Conservation (phyloP, 1,284 basidiomycete genomes). For the Caloboletus inedulis region DNA sequence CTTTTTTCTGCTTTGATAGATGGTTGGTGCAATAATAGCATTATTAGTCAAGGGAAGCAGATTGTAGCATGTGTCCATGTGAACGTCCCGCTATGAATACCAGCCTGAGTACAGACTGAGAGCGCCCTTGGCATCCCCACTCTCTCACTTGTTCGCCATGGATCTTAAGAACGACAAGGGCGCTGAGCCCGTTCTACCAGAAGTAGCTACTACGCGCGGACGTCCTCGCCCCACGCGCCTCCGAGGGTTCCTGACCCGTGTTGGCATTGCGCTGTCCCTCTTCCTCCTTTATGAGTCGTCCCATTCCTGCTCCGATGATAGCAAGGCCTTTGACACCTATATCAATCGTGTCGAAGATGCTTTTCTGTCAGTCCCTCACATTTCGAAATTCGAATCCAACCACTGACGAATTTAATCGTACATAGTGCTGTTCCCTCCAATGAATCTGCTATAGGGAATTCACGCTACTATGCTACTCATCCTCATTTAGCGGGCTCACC, state of each 20-base stretch:
- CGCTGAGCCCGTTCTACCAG: slow-evolving; percentile 9
- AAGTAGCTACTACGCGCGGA: background rate
- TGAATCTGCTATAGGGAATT: slow-evolving; percentile 36
- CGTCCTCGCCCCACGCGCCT: slow-evolving; percentile 1
- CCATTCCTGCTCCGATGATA: background rate
- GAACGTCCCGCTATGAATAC: background rate
- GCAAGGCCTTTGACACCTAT: slow-evolving; percentile 16
- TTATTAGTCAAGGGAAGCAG: background rate
- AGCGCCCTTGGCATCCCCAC: background rate
- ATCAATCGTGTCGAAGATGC: slow-evolving; percentile 18
- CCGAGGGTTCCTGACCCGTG: slow-evolving; percentile 5
- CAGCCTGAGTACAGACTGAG: background rate
- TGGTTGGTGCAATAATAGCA: background rate
- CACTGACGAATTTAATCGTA: slow-evolving; percentile 8
- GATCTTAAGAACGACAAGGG: slow-evolving; percentile 14
- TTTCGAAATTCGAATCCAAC: background rate
- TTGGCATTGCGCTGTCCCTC: slow-evolving; percentile 6
- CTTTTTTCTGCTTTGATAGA: background rate
- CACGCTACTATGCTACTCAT: slow-evolving; percentile 58
- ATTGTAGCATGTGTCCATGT: slow-evolving; percentile 7
- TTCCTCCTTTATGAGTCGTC: slow-evolving; percentile 14
- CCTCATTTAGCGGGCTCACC: slow-evolving; percentile 72
- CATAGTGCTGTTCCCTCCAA: slow-evolving; percentile 24
- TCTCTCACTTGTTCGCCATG: slow-evolving; percentile 15
- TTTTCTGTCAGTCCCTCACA: slow-evolving; percentile 25